Conservation (phyloP, 176 grass and related monocot species). For the Raddia guianensis region DNA sequence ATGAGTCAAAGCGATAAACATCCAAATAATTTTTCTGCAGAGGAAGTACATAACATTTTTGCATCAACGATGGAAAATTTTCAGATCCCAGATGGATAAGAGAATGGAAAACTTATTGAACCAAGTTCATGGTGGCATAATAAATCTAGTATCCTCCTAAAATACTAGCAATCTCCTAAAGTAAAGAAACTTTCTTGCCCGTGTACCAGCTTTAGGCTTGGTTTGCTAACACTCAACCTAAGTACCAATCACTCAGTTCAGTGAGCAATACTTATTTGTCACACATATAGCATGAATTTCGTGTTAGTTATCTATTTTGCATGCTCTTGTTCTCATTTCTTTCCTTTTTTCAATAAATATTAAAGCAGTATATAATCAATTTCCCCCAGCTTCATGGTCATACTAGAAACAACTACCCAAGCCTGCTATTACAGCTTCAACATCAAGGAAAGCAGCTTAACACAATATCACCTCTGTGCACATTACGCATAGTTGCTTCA, state of each 20-base stretch:
- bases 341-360: conserved; percentile 27
- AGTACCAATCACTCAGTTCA: conserved; percentile 16
- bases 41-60: conserved; percentile 29
- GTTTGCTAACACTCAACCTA: conserved; percentile 18
- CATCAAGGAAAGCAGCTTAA: neutral
- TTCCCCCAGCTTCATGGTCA: conserved; percentile 1
- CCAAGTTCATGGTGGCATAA: neutral
- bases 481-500: neutral
- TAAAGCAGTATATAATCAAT: neutral
- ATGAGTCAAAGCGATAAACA: conserved; percentile 92
- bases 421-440: conserved; percentile 7
- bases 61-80: conserved; percentile 7
- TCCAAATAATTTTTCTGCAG: conserved; percentile 98
- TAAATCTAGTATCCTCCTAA: neutral
- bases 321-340: neutral
- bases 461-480: neutral
- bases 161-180: neutral
- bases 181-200: neutral
- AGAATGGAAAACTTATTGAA: conserved; percentile 30
- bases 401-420: neutral
- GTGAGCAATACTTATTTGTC: neutral
- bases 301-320: conserved; percentile 15
- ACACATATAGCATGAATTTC: neutral
- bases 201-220: neutral
- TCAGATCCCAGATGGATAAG: neutral